Conservation (phyloP, 768 basidiomycete species). For the Boletus vermiculosoides region DNA sequence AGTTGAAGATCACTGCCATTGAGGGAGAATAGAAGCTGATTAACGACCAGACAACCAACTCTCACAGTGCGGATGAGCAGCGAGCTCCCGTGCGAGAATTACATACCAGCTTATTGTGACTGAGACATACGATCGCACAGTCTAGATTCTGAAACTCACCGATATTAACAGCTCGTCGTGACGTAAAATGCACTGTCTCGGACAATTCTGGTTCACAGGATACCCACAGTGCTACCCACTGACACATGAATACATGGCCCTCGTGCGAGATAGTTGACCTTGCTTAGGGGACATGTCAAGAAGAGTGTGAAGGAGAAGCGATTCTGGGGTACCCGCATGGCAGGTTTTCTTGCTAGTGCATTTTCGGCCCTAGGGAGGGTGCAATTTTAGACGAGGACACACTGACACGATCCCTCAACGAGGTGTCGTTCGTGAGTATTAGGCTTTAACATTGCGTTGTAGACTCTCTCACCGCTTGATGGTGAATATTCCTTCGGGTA, state of each 20-base stretch:
- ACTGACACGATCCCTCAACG: background rate
- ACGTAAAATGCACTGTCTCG: constrained; percentile 21
- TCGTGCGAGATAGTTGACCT: background rate
- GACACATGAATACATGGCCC: constrained; percentile 6
- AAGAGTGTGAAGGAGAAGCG: constrained; percentile 4
- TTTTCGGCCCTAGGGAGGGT: background rate
- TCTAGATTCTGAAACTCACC: background rate
- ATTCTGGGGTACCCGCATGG: background rate
- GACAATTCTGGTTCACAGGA: constrained; percentile 2
- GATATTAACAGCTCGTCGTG: background rate
- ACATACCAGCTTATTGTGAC: background rate
- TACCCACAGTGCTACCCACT: constrained; percentile 1
- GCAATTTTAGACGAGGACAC: background rate
- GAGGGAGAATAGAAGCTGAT: constrained; percentile 28
- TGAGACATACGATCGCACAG: background rate
- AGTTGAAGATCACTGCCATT: constrained; percentile 30
- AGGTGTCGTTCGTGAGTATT: constrained; percentile 7
- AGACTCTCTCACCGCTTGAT: constrained; percentile 21
- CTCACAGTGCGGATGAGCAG: constrained; percentile 3
- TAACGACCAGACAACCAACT: constrained; percentile 13
- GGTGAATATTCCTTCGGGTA: constrained; percentile 5
- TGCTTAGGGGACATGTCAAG: background rate
- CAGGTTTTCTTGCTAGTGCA: background rate
- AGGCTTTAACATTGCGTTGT: constrained; percentile 15
- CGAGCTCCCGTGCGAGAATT: background rate